Percentiles rank a stretch among this genome's conserved stretches.
These are phyloP conservation scores for Mollisia scopiformis DNA, from an alignment of 2,329 filamentous ascomycete species.

Conservation along the genomic window DNA sequence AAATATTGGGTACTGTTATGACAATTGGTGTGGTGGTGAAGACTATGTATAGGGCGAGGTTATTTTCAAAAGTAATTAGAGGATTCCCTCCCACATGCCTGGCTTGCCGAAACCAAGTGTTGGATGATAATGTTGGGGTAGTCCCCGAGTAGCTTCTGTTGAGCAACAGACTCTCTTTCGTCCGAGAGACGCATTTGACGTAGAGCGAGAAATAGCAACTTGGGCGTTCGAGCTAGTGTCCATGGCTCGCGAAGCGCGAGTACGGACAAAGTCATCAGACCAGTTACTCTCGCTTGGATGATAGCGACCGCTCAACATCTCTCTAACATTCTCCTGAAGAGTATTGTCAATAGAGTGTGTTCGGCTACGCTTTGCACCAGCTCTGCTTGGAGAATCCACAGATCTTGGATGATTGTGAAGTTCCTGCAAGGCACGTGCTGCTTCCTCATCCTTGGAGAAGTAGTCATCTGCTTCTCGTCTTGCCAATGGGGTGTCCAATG, in stretches of 20 bases:
- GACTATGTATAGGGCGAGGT: constrained; percentile 43
- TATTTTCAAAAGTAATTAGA: constrained; percentile 48
- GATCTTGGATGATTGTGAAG: constrained; percentile 57
- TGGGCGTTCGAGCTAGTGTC: constrained; percentile 41
- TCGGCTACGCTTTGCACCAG: constrained; percentile 61
- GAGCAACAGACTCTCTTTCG: constrained; percentile 71
- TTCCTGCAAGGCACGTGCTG: constrained; percentile 61
- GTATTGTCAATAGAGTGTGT: constrained; percentile 59
- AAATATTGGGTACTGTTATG: constrained; percentile 19
- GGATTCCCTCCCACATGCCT: constrained; percentile 69
- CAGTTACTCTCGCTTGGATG: constrained; percentile 25
- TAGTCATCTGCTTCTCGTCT: constrained; percentile 51
- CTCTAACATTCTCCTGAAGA: constrained; percentile 70
- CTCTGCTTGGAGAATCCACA: constrained; percentile 40
- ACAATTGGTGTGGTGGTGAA: constrained; percentile 14
- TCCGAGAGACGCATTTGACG: constrained; percentile 46
- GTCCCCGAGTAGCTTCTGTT: constrained; percentile 55
- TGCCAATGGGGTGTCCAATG: constrained; percentile 50
- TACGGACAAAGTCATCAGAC: constrained; percentile 33
- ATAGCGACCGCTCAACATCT: constrained; percentile 52
- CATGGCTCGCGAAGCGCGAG: constrained; percentile 39
- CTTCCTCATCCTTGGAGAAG: constrained; percentile 47
- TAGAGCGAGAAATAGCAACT: constrained; percentile 43
- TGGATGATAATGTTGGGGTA: constrained; percentile 51
- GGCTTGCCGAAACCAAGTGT: constrained; percentile 55